Conservation (phyloP, 495 filamentous ascomycete genomes). For the Trichoderma gamsii region DNA sequence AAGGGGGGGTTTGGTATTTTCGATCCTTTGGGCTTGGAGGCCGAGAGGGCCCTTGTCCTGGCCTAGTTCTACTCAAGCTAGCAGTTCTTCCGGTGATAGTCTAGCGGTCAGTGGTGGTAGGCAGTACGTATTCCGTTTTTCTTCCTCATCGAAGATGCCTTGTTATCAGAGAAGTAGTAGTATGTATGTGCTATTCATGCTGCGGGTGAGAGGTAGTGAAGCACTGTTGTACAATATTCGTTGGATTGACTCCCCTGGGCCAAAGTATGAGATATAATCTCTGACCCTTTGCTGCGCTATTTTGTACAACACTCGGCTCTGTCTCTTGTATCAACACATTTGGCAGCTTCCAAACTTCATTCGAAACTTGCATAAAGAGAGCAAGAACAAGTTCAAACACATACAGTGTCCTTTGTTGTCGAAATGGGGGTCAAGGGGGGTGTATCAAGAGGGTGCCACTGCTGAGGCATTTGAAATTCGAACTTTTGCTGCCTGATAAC, state of each 20-base stretch:
- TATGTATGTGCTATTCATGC: too few species aligned
- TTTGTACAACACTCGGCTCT: too few species aligned
- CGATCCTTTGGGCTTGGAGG: constrained; percentile 4
- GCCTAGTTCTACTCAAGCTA: not conserved
- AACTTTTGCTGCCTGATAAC: not conserved
- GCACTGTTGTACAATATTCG: too few species aligned
- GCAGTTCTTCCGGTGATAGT: constrained; percentile 3
- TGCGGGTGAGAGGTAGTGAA: too few species aligned
- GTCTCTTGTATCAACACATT: too few species aligned
- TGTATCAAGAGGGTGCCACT: not conserved
- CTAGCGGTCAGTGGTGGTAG: not conserved
- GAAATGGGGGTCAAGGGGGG: not conserved
- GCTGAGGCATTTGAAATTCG: not conserved
- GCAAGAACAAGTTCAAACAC: not conserved
- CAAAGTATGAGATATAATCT: too few species aligned
- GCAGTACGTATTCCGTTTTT: not conserved
- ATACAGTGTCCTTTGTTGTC: not conserved
- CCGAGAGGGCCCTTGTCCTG: not conserved
- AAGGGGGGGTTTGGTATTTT: not conserved
- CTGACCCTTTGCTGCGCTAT: too few species aligned
- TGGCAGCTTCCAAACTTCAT: too few species aligned
- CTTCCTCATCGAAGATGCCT: not conserved
- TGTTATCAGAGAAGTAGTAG: not conserved
- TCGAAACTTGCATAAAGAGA: too few species aligned
- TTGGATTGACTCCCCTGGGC: too few species aligned